Evolutionary conservation across 805 yeast species (phyloP).

Genomic region (Wickerhamiella cacticola): DNA sequence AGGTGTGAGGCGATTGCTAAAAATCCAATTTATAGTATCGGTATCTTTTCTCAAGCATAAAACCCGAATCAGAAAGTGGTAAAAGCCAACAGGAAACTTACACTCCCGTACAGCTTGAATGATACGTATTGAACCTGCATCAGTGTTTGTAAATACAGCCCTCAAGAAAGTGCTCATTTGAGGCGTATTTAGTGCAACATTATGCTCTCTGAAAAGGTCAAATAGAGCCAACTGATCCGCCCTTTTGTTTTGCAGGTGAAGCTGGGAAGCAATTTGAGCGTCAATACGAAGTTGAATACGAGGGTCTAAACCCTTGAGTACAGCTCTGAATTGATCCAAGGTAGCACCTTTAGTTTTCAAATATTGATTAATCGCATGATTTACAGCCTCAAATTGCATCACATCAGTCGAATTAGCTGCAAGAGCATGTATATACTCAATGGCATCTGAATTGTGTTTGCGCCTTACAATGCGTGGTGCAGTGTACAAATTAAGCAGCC

Average conservation of each 20-base stretch:
- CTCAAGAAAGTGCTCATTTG: constrained; percentile 12
- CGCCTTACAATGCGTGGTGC: not conserved
- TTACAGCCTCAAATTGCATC: constrained; percentile 7
- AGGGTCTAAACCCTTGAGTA: not conserved
- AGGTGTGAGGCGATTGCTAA: constrained; percentile 13
- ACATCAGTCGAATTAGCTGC: not conserved
- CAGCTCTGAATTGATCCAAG: not conserved
- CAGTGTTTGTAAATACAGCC: constrained; percentile 16
- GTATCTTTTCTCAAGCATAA: constrained; percentile 9
- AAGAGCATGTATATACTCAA: constrained; percentile 1
- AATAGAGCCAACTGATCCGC: not conserved
- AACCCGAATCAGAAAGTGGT: constrained; percentile 17
- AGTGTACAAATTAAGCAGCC: not conserved
- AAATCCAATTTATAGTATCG: constrained; percentile 14
- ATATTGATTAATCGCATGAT: not conserved
- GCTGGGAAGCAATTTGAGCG: not conserved
- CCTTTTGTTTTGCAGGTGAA: not conserved
- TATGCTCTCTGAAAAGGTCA: not conserved
- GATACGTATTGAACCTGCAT: constrained; percentile 13
- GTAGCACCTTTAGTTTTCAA: not conserved
- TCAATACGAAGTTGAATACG: not conserved
- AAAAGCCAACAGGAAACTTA: constrained; percentile 14
- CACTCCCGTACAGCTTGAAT: not conserved
- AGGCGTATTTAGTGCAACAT: constrained; percentile 1
- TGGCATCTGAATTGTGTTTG: not conserved